phyloP scores from a whole-genome alignment of 129 eudicot genomes.

The Tagetes erecta region DNA sequence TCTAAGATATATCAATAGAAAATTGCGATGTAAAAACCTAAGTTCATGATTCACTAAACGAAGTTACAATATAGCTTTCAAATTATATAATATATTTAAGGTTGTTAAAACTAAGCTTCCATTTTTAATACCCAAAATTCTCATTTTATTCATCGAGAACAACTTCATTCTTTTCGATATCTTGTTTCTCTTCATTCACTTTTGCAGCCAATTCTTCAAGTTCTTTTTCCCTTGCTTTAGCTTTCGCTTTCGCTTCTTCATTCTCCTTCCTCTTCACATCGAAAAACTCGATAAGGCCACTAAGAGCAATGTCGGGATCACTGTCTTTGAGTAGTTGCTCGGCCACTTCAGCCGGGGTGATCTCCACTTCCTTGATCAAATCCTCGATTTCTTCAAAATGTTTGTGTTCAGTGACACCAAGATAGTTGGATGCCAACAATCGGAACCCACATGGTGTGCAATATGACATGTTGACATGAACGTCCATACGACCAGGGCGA shows the following conservation, averaged over 20 bases:
- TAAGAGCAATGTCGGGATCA: conserved; percentile 42
- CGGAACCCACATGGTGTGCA: conserved; percentile 61
- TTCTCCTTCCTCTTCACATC: conserved; percentile 37
- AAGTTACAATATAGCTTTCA: neutral
- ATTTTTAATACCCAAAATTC: no score
- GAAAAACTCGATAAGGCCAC: conserved; percentile 47
- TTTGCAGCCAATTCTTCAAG: conserved; percentile 10
- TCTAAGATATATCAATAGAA: no score
- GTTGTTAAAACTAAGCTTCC: neutral
- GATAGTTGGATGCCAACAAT: conserved; percentile 55
- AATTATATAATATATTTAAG: neutral
- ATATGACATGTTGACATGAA: conserved; percentile 79
- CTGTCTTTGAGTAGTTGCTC: conserved; percentile 63
- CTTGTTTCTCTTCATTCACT: neutral
- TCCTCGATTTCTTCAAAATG: conserved; percentile 52
- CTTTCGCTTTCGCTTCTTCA: conserved; percentile 25
- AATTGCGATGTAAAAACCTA: neutral
- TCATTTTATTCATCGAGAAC: no score
- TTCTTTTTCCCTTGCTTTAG: neutral
- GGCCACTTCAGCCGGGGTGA: conserved; percentile 78
- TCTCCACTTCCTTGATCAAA: conserved; percentile 29
- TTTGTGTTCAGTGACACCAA: conserved; percentile 39
- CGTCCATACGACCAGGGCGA: conserved; percentile 87
- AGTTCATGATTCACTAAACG: no score
- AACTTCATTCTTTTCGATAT: neutral